Evolutionary conservation across 2,329 filamentous ascomycete species (phyloP).

Genomic region (Colletotrichum eremochloae): DNA sequence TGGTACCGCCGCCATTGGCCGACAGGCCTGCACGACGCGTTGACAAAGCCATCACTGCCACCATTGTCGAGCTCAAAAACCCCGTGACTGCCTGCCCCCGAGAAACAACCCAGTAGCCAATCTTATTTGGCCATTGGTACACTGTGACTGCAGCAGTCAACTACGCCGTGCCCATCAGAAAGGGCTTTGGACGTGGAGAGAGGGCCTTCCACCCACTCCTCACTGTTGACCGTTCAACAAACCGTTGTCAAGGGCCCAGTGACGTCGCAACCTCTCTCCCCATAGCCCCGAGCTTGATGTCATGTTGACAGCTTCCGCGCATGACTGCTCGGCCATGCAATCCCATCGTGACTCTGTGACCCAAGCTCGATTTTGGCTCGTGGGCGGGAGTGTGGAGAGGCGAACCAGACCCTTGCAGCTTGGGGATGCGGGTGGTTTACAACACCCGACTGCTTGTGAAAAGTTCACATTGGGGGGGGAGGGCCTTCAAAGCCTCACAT

Average conservation of each 20-base stretch:
- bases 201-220: background rate
- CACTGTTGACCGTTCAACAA: background rate
- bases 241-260: background rate
- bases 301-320: constrained; percentile 8
- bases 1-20: constrained; percentile 13
- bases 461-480: background rate
- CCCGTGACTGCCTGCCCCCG: constrained; percentile 8
- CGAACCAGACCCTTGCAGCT: constrained; percentile 10
- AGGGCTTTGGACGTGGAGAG: background rate
- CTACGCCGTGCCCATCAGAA: background rate
- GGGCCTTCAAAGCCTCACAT: background rate
- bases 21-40: background rate
- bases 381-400: constrained; percentile 28
- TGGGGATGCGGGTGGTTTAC: constrained; percentile 5
- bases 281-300: constrained; percentile 6
- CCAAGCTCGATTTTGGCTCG: constrained; percentile 26
- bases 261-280: background rate
- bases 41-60: constrained; percentile 32
- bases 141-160: background rate
- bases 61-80: constrained; percentile 28
- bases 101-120: constrained; percentile 15
- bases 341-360: constrained; percentile 27
- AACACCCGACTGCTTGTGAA: background rate
- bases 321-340: constrained; percentile 25
- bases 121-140: constrained; percentile 9